These are phyloP conservation scores for Trichoderma sp. DNA, from an alignment of 2,329 filamentous ascomycete genomes.

Conservation along the genomic window DNA sequence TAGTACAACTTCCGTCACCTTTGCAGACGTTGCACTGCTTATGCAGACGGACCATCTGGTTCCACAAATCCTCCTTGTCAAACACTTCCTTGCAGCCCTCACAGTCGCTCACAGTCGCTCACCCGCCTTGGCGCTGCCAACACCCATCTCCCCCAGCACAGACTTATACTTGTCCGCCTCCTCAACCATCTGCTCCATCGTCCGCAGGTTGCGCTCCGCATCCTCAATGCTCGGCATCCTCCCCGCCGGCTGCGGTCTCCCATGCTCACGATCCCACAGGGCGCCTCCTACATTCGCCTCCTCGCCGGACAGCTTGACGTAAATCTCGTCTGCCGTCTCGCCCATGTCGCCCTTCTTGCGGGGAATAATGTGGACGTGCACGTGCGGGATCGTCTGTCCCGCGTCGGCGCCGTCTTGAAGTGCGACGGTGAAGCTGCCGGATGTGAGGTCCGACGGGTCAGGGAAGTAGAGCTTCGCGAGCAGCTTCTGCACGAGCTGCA, in stretches of 20 bases:
- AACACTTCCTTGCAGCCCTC: not conserved
- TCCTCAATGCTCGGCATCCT: slow-evolving; percentile 74
- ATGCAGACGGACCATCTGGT: not conserved
- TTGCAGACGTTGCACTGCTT: not conserved
- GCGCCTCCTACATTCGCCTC: slow-evolving; percentile 80
- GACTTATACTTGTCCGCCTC: slow-evolving; percentile 72
- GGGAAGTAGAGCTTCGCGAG: slow-evolving; percentile 63
- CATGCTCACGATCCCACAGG: slow-evolving; percentile 57
- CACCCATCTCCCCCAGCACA: slow-evolving; percentile 51
- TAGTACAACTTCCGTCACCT: not conserved
- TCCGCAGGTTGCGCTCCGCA: slow-evolving; percentile 67
- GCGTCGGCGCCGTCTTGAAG: slow-evolving; percentile 92
- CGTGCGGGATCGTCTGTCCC: slow-evolving; percentile 90
- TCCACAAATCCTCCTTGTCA: not conserved
- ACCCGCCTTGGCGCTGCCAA: slow-evolving; percentile 31
- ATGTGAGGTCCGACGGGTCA: slow-evolving; percentile 52
- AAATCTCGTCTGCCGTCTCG: slow-evolving; percentile 67
- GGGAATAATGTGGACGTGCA: slow-evolving; percentile 92
- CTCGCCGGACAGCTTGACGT: slow-evolving; percentile 80
- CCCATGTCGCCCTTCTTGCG: slow-evolving; percentile 61
- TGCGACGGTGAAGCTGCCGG: slow-evolving; percentile 85
- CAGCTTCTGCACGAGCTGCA: slow-evolving; percentile 80
- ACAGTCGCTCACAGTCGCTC: slow-evolving; percentile 21
- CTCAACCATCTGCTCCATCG: slow-evolving; percentile 73
- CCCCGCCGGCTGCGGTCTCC: slow-evolving; percentile 55